Percentiles rank a stretch among this genome's conserved stretches.
Conservation (phyloP, 2,329 filamentous ascomycete species). For the Xylaria digitata region DNA sequence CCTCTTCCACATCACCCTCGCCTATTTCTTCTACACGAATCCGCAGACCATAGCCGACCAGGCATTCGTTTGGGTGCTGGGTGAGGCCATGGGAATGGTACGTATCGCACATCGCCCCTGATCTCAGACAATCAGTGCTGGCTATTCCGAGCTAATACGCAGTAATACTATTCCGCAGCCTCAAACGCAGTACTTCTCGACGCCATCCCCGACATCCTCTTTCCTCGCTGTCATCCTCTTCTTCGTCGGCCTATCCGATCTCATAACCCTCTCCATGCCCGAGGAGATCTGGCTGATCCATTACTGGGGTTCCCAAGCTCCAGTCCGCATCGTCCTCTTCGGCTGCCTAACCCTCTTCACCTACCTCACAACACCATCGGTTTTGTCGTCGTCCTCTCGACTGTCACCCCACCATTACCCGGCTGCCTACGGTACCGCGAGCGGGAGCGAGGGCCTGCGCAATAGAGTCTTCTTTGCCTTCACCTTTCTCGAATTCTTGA, state of each 20-base stretch:
- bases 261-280: slow-evolving; percentile 74
- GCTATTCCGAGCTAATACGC: slow-evolving; percentile 9
- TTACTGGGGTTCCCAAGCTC: slow-evolving; percentile 75
- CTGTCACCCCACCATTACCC: slow-evolving; percentile 40
- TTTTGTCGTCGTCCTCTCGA: slow-evolving; percentile 48
- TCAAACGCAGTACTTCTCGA: slow-evolving; percentile 73
- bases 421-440: slow-evolving; percentile 50
- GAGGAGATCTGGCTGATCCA: slow-evolving; percentile 72
- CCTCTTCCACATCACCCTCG: slow-evolving; percentile 85
- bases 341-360: slow-evolving; percentile 64
- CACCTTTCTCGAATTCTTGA: slow-evolving; percentile 82
- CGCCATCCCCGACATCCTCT: slow-evolving; percentile 75
- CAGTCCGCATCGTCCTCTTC: slow-evolving; percentile 65
- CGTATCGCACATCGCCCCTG: slow-evolving; percentile 39
- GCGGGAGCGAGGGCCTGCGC: slow-evolving; percentile 75
- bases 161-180: slow-evolving; percentile 59
- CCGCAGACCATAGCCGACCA: slow-evolving; percentile 81
- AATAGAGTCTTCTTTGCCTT: slow-evolving; percentile 88
- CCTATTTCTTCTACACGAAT: slow-evolving; percentile 82
- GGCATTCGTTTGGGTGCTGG: slow-evolving; percentile 81
- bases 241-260: slow-evolving; percentile 69
- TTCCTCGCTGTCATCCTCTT: slow-evolving; percentile 77
- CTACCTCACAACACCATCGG: slow-evolving; percentile 56
- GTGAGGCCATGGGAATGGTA: slow-evolving; percentile 86
- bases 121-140: not conserved